Evolutionary conservation across 2,329 filamentous ascomycete genomes (phyloP), one percentile per base, ranked within the genome.

Genomic region (Penicillium capsulatum): DNA sequence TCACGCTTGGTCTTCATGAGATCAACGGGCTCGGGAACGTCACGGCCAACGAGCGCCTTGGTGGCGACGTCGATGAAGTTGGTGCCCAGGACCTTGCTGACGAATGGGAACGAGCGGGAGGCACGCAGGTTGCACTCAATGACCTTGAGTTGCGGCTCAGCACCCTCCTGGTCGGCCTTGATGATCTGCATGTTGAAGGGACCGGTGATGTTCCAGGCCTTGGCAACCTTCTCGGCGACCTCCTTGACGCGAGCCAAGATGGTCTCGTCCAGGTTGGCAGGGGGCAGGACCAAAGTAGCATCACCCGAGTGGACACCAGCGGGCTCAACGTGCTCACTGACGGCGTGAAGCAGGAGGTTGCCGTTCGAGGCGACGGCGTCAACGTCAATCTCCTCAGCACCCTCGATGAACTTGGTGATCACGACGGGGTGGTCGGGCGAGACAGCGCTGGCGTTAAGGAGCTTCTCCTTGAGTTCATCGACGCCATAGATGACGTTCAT

Each of bases 141-240:
- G 59, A 97, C 91, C 76, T 96, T 96, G 51, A 97, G 79, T 17
- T 79, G 75, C 22, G 86, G 80, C 60, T 84, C 78, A 40, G 83
- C 83, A 42, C 85, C 85, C 43, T 86, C 81, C 20, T 84, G 74
- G 9, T 86, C 76, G 24, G 86, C 88, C 74, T 94, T 94, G 78
- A 98, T 97, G 69, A 98, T 94, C 65, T 98, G 92, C 91, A 98
- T 97, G 78, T 98, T 98, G 81, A 97, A 98, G 43, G 92, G 92
- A 39, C 92, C 92, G 14, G 89, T 97, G 66, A 97, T 97, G 61
- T 79, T 89, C 88, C 91, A 96, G 33, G 92, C 92, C 70, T 92
- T 86, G 52, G 92, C 92, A 36, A 98, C 90, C 79, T 95, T 97
- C 68, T 90, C 70, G 11, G 92, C 91, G 56, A 98, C 97, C 55